Evolutionary conservation across 202 grass and related monocot genomes (phyloP), one percentile per base, ranked within the genome.

Genomic region (Panicum hallii): DNA sequence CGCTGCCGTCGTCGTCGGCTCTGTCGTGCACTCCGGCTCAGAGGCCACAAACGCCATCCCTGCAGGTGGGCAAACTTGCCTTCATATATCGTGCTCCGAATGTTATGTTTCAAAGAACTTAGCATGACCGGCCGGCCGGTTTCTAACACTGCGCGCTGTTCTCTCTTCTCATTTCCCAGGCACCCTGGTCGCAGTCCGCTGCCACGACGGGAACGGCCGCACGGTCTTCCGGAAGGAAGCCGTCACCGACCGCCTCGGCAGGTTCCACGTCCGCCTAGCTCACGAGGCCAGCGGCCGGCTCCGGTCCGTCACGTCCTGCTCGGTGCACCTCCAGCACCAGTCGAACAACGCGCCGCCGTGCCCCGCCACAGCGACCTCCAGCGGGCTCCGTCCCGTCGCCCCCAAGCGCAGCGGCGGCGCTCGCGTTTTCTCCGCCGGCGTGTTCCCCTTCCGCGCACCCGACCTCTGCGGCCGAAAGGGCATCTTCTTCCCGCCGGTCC

Each of bases 401-500:
- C 7, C 26, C 6, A n/a, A 43, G 11, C 26, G 26, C 26, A 22
- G 30, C 64, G 74, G 40, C 22, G 13, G 22, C 58, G 58, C 32
- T 9, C 32, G 17, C 5, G 47, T 81, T 38, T 81, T 87, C 60
- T 75, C 77, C 3, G 69, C 85, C 3, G 85, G 78, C 5, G 4
- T 9, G 22, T 87, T 87, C 77, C 5, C 70, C 62, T 70, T 82
- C 20, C 62, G 43, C 1, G 48, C 38, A 41, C 77, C 58, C 28
- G 78, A 87, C 19, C 71, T 86, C 2, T 86, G 88, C 67, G 3
- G 68, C 32, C n/a, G 52, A 43, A 86, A 79, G 79, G 79, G 84
- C 22, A 0, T 90, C 3, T 82, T 90, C 67, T 83, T 90, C 79
- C 88, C 88, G 34, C 84, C 88, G 50, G 1, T 87, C 9, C 88